phyloP scores from a whole-genome alignment of 1,284 basidiomycete species.

The Abortiporus biennis region DNA sequence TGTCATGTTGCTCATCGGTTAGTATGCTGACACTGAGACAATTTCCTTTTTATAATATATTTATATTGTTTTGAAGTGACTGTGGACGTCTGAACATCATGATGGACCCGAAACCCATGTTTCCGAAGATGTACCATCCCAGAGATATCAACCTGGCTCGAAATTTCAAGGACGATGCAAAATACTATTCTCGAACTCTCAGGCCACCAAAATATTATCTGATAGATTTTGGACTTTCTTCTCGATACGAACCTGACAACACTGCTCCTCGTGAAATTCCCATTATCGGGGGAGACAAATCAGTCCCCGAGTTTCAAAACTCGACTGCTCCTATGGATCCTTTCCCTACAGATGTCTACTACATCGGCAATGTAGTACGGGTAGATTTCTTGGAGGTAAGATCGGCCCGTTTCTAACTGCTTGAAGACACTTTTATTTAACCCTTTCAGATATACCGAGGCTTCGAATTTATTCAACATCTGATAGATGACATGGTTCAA shows the following conservation, averaged over 20 bases:
- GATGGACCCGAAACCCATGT: constrained; percentile 25
- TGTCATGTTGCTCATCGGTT: constrained; percentile 20
- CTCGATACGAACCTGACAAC: constrained; percentile 10
- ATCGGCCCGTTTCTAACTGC: no score
- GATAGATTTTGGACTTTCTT: constrained; percentile 28
- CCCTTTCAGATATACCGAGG: no score
- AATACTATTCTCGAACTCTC: constrained; percentile 20
- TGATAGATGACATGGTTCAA: no score
- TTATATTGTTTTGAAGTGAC: no score
- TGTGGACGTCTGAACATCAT: constrained; percentile 28
- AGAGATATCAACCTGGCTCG: constrained; percentile 5
- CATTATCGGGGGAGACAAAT: constrained; percentile 14
- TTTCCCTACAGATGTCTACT: constrained; percentile 25
- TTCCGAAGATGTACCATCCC: constrained; percentile 22
- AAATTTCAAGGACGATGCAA: constrained; percentile 14
- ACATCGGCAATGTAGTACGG: constrained; percentile 27
- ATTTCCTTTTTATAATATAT: no score
- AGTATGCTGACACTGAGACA: no score
- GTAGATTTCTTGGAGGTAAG: constrained; percentile 16
- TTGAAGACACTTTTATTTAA: no score
- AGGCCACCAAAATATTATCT: constrained; percentile 23
- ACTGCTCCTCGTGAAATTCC: constrained; percentile 13
- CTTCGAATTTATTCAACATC: no score
- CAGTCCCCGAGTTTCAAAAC: constrained; percentile 15
- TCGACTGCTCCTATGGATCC: constrained; percentile 16